Conservation (phyloP, 495 filamentous ascomycete genomes). For the Haplographium delicatum region DNA sequence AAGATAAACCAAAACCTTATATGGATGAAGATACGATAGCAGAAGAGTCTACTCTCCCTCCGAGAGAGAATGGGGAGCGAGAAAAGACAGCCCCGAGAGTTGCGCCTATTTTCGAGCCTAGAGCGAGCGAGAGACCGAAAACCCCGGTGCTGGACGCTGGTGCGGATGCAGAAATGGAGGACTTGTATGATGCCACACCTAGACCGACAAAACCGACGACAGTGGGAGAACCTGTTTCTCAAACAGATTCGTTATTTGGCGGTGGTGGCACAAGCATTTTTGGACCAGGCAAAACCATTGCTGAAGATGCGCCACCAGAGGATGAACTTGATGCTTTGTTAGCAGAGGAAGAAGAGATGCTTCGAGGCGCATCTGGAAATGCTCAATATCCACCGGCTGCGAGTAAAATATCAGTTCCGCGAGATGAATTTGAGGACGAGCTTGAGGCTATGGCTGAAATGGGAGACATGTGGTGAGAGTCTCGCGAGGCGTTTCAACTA, state of each 20-base stretch:
- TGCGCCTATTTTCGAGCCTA: constrained; percentile 44
- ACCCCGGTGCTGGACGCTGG: constrained; percentile 15
- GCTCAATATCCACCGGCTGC: constrained; percentile 6
- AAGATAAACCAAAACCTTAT: constrained; percentile 50
- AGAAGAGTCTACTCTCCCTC: constrained; percentile 25
- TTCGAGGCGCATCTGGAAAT: constrained; percentile 4
- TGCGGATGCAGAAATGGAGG: constrained; percentile 17
- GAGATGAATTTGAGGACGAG: constrained; percentile 41
- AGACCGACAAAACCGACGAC: constrained; percentile 3
- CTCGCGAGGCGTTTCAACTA: no score
- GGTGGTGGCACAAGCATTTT: constrained; percentile 11
- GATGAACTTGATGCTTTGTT: constrained; percentile 48
- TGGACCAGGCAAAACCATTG: constrained; percentile 12
- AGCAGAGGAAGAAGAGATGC: constrained; percentile 37
- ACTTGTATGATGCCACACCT: constrained; percentile 27
- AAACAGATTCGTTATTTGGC: constrained; percentile 21
- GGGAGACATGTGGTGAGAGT: constrained; percentile 57
- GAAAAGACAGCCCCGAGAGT: constrained; percentile 32
- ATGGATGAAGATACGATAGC: constrained; percentile 44
- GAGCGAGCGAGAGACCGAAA: constrained; percentile 16
- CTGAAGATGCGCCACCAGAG: constrained; percentile 33
- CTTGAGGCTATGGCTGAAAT: constrained; percentile 66
- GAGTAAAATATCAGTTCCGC: no score
- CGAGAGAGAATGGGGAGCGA: constrained; percentile 24
- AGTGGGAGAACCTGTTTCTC: neutral